Conservation (phyloP, 2,329 filamentous ascomycete species). For the Colletotrichum sp. region DNA sequence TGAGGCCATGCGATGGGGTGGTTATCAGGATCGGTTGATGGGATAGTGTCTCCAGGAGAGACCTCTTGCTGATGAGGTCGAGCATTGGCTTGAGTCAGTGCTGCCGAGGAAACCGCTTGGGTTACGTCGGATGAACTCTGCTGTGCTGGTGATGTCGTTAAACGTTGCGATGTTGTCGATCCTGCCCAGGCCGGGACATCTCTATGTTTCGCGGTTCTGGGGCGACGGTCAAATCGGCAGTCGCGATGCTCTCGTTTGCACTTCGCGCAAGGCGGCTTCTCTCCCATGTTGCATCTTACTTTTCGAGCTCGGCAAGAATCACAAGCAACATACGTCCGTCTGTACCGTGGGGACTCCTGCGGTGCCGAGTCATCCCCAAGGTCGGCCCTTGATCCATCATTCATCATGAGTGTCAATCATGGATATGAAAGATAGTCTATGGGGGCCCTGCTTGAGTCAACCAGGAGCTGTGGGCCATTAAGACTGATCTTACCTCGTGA, state of each 20-base stretch:
- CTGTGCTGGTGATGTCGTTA: not conserved
- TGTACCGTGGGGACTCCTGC: not conserved
- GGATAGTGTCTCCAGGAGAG: not conserved
- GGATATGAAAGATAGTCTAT: not conserved
- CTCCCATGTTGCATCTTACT: constrained; percentile 16
- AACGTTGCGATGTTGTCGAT: not conserved
- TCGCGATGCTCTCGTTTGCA: constrained; percentile 18
- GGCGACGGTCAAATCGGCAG: constrained; percentile 11
- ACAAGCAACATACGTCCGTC: constrained; percentile 16
- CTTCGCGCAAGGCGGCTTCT: constrained; percentile 18
- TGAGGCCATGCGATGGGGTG: not conserved
- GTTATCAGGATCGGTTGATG: not conserved
- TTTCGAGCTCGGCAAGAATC: constrained; percentile 17
- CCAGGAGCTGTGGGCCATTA: not conserved
- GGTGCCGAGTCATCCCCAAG: not conserved
- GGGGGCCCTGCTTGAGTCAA: not conserved
- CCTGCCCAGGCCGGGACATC: constrained; percentile 7
- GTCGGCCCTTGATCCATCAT: not conserved
- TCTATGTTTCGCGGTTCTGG: constrained; percentile 6
- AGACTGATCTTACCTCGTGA: not conserved
- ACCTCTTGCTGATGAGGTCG: not conserved
- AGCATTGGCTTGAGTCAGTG: not conserved
- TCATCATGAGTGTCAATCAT: not conserved
- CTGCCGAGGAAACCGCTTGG: not conserved
- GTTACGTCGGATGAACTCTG: not conserved